A percentile compares a stretch with the other conserved stretches of the same genome.
Evolutionary conservation across 106 monocot genomes (phyloP).

Genomic region (Allium cepa): DNA sequence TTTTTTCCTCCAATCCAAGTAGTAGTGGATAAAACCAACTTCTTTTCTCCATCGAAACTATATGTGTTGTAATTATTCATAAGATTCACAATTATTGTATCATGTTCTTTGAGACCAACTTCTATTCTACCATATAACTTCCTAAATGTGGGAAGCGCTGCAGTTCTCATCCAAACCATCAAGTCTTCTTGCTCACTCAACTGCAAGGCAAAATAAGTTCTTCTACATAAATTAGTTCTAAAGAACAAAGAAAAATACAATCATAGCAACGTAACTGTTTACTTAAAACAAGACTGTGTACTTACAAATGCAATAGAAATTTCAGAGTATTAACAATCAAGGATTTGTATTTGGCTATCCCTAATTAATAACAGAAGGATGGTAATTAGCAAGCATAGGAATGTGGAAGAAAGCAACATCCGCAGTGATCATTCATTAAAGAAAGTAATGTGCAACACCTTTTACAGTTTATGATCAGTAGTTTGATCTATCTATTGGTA

Average conservation of each 20-base stretch:
- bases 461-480: too few relatives aligned
- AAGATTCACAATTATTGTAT: conserved; percentile 31
- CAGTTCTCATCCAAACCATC: conserved; percentile 70
- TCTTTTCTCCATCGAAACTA: conserved; percentile 52
- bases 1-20: conserved; percentile 66
- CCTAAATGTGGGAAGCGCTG: conserved; percentile 57
- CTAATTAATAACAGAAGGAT: too few relatives aligned
- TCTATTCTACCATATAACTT: conserved; percentile 61
- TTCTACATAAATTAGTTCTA: background rate
- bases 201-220: conserved; percentile 9
- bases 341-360: too few relatives aligned
- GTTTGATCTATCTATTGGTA: too few relatives aligned
- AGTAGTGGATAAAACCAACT: conserved; percentile 46
- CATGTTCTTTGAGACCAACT: conserved; percentile 33
- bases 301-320: background rate
- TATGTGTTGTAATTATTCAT: conserved; percentile 59
- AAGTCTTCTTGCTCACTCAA: conserved; percentile 54
- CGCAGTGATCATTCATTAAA: too few relatives aligned
- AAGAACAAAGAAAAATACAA: background rate
- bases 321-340: background rate
- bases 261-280: background rate
- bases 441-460: too few relatives aligned
- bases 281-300: too few relatives aligned
- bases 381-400: too few relatives aligned
- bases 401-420: too few relatives aligned